A percentile compares a stretch with the other conserved stretches of the same genome.
Evolutionary conservation across 2,329 filamentous ascomycete species (phyloP).

Genomic region (Pezicula neosporulosa): DNA sequence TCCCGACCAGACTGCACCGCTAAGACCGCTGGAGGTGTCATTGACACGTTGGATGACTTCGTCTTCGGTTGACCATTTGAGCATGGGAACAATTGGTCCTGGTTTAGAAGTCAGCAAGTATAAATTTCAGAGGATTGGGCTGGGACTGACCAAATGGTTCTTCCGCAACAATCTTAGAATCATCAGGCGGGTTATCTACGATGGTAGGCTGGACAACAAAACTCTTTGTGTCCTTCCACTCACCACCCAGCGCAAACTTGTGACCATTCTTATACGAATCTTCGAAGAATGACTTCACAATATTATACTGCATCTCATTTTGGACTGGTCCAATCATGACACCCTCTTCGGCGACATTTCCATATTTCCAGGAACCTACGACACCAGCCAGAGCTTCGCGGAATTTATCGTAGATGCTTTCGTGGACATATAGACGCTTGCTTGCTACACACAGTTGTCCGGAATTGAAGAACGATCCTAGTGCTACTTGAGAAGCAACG

Average conservation of each 20-base stretch:
- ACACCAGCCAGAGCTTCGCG: conserved; percentile 40
- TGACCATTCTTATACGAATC: conserved; percentile 52
- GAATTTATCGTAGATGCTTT: conserved; percentile 55
- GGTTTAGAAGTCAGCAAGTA: neutral
- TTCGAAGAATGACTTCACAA: conserved; percentile 51
- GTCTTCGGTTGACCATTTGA: conserved; percentile 57
- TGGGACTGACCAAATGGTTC: conserved; percentile 48
- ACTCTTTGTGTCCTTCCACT: conserved; percentile 32
- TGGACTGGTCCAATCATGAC: conserved; percentile 53
- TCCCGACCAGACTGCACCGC: conserved; percentile 54
- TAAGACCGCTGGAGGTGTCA: conserved; percentile 46
- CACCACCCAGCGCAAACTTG: conserved; percentile 45
- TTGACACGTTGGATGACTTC: conserved; percentile 57
- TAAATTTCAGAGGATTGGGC: neutral
- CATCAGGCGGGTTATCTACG: conserved; percentile 52
- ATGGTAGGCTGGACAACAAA: conserved; percentile 58
- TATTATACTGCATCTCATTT: conserved; percentile 63
- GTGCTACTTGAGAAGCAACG: conserved; percentile 40
- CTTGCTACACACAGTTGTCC: conserved; percentile 53
- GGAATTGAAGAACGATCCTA: conserved; percentile 47
- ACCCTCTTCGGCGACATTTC: conserved; percentile 31
- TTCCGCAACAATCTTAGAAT: conserved; percentile 52
- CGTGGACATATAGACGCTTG: conserved; percentile 60
- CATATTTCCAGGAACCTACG: conserved; percentile 39
- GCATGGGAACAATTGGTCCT: conserved; percentile 57